These are phyloP conservation scores for Biscogniauxia mediterranea DNA, from an alignment of 2,329 filamentous ascomycete genomes.

Conservation along the genomic window DNA sequence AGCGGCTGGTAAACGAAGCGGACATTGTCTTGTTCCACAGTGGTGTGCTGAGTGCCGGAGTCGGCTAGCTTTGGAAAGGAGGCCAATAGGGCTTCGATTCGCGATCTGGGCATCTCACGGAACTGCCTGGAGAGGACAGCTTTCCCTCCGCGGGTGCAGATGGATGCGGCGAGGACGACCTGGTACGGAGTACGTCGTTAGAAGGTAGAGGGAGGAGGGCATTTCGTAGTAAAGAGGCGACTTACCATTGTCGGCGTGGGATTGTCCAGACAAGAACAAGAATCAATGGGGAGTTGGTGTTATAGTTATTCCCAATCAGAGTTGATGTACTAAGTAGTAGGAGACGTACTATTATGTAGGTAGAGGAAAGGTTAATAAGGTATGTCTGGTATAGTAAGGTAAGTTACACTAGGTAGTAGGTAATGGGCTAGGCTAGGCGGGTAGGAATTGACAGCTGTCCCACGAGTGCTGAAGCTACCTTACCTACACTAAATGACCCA, in stretches of 20 bases:
- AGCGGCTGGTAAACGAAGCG: constrained; percentile 99
- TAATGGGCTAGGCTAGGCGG: too few species aligned
- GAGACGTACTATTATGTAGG: neutral
- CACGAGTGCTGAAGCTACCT: neutral
- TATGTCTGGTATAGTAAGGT: too few species aligned
- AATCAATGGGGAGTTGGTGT: neutral
- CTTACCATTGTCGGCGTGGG: constrained; percentile 23
- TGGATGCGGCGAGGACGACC: constrained; percentile 98
- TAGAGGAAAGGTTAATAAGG: neutral
- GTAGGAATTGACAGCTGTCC: neutral
- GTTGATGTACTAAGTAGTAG: neutral
- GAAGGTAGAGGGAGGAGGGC: neutral
- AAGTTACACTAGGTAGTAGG: too few species aligned
- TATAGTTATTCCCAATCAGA: constrained; percentile 6
- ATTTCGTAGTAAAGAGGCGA: constrained; percentile 2
- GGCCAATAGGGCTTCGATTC: constrained; percentile 93
- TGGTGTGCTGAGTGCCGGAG: constrained; percentile 94
- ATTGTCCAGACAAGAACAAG: constrained; percentile 1
- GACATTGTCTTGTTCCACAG: constrained; percentile 98
- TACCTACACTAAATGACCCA: neutral
- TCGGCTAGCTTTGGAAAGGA: constrained; percentile 98
- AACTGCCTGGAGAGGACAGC: constrained; percentile 97
- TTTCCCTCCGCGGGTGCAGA: constrained; percentile 98
- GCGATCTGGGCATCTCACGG: constrained; percentile 92
- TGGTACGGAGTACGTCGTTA: constrained; percentile 38